These are phyloP conservation scores for Hypoxylon fuscum DNA, from an alignment of 495 filamentous ascomycete species.

Conservation along the genomic window DNA sequence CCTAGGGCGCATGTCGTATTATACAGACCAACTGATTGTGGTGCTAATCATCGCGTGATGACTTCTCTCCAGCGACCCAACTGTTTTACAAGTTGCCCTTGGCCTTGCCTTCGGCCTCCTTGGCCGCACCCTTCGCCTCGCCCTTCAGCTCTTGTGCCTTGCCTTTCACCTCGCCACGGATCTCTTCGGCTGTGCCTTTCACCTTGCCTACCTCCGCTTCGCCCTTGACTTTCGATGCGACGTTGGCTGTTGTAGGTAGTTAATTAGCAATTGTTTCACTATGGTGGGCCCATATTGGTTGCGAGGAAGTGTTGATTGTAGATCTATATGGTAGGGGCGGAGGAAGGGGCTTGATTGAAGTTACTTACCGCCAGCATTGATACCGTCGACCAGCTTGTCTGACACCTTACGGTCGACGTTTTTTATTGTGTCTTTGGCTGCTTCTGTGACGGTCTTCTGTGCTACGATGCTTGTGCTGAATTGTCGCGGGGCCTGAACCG, in stretches of 20 bases:
- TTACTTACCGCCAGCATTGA: constrained; percentile 59
- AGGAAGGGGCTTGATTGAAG: background rate
- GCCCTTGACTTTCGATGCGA: constrained; percentile 55
- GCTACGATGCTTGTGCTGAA: constrained; percentile 54
- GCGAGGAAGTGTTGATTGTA: background rate
- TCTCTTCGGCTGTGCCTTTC: constrained; percentile 49
- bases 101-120: constrained; percentile 40
- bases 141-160: constrained; percentile 45
- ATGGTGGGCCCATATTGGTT: background rate
- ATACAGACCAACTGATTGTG: background rate
- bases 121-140: constrained; percentile 39
- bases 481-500: constrained; percentile 43
- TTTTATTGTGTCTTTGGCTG: constrained; percentile 61
- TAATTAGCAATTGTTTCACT: constrained; percentile 30
- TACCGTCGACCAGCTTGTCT: constrained; percentile 65
- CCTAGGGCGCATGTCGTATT: background rate
- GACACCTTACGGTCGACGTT: constrained; percentile 59
- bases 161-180: constrained; percentile 51
- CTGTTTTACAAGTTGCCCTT: constrained; percentile 40
- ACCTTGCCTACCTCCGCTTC: constrained; percentile 46
- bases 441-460: constrained; percentile 56
- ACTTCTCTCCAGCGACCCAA: background rate
- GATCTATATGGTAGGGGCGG: background rate
- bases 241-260: constrained; percentile 47
- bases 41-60: background rate